phyloP scores from a whole-genome alignment of 2,329 filamentous ascomycete genomes.

The Parasarocladium wereldwijsianum region DNA sequence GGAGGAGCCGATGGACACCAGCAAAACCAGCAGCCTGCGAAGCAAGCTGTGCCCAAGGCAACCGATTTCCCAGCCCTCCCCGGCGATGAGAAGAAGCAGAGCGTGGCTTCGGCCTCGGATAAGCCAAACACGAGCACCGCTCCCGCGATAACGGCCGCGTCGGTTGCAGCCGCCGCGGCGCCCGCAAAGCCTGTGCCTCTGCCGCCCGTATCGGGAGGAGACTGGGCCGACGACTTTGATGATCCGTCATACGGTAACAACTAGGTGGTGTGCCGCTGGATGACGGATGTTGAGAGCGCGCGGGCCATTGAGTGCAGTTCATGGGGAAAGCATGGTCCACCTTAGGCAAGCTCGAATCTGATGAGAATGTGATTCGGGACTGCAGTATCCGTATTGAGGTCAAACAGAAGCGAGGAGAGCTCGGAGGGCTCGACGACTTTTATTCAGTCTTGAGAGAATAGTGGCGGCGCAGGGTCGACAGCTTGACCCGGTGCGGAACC shows the following conservation, averaged over 20 bases:
- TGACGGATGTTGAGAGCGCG: slow-evolving; percentile 30
- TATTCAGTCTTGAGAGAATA: too few species aligned
- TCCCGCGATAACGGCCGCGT: background rate
- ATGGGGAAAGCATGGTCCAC: background rate
- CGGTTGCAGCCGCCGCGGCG: slow-evolving; percentile 12
- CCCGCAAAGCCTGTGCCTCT: slow-evolving; percentile 13
- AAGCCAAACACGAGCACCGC: slow-evolving; percentile 12
- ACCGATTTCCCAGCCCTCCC: slow-evolving; percentile 23
- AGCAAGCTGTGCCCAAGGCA: slow-evolving; percentile 13
- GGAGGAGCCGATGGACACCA: slow-evolving; percentile 12
- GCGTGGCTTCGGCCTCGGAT: slow-evolving; percentile 8
- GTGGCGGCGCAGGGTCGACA: too few species aligned
- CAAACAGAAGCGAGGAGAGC: background rate
- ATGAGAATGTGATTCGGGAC: background rate
- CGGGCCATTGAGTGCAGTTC: slow-evolving; percentile 9
- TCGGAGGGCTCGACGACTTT: too few species aligned
- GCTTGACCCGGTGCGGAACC: too few species aligned
- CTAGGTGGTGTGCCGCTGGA: slow-evolving; percentile 35
- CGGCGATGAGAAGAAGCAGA: slow-evolving; percentile 12
- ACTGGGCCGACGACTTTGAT: too few species aligned
- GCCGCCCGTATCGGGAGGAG: too few species aligned
- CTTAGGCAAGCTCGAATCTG: background rate
- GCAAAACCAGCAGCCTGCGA: slow-evolving; percentile 5
- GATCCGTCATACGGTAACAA: too few species aligned
- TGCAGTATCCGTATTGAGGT: background rate